Conservation (phyloP, 2,329 filamentous ascomycete genomes). For the Cladosporium phlei region DNA sequence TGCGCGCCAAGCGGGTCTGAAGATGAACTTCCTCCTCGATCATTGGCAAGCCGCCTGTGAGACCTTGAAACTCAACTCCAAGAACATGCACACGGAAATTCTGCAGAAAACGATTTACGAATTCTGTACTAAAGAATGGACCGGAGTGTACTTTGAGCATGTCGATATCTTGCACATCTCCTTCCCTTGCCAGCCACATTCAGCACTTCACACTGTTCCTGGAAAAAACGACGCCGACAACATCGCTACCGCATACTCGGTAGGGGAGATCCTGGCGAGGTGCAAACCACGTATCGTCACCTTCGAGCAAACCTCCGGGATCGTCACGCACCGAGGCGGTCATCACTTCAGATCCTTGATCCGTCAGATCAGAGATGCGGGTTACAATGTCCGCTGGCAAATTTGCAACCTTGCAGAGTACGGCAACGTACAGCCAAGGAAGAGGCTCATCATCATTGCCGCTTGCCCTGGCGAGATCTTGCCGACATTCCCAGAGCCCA, state of each 20-base stretch:
- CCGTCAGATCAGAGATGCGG: conserved; percentile 57
- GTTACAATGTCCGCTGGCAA: conserved; percentile 68
- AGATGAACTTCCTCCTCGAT: conserved; percentile 61
- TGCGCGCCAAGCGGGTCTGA: conserved; percentile 55
- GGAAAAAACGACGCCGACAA: conserved; percentile 63
- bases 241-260: conserved; percentile 49
- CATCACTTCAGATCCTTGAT: conserved; percentile 58
- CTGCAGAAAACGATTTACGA: conserved; percentile 29
- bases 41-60: conserved; percentile 51
- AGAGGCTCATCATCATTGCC: conserved; percentile 49
- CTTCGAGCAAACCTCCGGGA: conserved; percentile 72
- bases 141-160: background rate
- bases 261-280: conserved; percentile 52
- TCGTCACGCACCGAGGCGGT: conserved; percentile 48
- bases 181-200: conserved; percentile 74
- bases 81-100: conserved; percentile 33
- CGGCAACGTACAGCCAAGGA: conserved; percentile 47
- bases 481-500: conserved; percentile 56
- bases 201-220: conserved; percentile 60
- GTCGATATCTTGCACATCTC: conserved; percentile 71
- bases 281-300: conserved; percentile 65
- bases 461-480: conserved; percentile 64
- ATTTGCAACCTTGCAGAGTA: conserved; percentile 49
- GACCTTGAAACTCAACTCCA: conserved; percentile 56
- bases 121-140: conserved; percentile 41